A percentile compares a stretch with the other conserved stretches of the same genome.
These are phyloP conservation scores for Clarireedia homoeocarpa DNA, from an alignment of 2,329 filamentous ascomycete species.

Conservation along the genomic window DNA sequence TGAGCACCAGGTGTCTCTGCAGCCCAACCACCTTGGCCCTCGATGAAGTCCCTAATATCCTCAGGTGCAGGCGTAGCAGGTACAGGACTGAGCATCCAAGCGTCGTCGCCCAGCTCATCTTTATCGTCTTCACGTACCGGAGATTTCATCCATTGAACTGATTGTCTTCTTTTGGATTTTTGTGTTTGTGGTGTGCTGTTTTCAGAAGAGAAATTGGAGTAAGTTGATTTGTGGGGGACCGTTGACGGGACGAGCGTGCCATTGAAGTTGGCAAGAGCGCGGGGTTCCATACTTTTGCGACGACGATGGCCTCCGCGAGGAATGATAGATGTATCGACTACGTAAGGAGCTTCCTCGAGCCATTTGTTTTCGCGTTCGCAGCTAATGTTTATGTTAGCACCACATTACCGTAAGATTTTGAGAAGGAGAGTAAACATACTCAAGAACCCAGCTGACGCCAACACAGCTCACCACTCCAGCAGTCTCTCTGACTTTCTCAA, in stretches of 20 bases:
- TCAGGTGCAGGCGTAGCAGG: conserved; percentile 28
- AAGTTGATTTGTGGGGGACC: conserved; percentile 23
- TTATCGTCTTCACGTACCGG: conserved; percentile 15
- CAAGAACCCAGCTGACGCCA: conserved; percentile 80
- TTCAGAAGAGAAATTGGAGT: conserved; percentile 22
- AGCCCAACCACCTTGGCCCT: conserved; percentile 23
- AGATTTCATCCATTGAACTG: conserved; percentile 29
- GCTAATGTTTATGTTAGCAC: conserved; percentile 35
- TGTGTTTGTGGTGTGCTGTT: conserved; percentile 24
- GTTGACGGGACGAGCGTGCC: conserved; percentile 47
- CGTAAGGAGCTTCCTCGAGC: conserved; percentile 65
- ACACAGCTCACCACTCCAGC: conserved; percentile 75
- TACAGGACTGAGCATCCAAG: conserved; percentile 24
- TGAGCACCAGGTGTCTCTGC: conserved; percentile 24
- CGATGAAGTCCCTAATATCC: conserved; percentile 24
- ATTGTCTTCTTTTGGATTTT: conserved; percentile 26
- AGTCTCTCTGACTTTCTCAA: conserved; percentile 71
- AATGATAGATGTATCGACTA: conserved; percentile 57
- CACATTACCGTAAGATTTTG: conserved; percentile 17
- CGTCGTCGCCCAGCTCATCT: conserved; percentile 19
- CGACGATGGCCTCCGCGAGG: conserved; percentile 65
- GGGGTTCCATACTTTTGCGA: conserved; percentile 76
- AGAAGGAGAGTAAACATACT: conserved; percentile 48
- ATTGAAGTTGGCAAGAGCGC: conserved; percentile 59
- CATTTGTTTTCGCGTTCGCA: conserved; percentile 71